phyloP scores from a whole-genome alignment of 31 red algal genomes.

The Endocladia muricata region DNA sequence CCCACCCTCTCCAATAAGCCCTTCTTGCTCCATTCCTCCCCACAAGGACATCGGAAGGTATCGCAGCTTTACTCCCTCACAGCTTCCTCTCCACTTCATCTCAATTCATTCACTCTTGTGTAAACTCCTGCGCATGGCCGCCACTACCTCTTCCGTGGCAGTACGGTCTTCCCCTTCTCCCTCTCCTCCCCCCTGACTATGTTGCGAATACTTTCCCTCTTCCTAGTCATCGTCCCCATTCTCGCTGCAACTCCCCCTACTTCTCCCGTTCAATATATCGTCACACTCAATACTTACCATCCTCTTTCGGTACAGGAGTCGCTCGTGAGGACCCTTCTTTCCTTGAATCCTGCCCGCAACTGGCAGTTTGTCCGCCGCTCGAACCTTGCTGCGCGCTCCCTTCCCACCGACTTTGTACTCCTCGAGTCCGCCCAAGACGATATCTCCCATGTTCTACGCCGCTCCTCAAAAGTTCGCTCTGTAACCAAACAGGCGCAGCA shows the following conservation, averaged over 20 bases:
- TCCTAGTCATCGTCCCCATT: background rate
- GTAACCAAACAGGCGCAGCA: slow-evolving; percentile 31
- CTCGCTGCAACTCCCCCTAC: background rate
- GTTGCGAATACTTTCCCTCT: background rate
- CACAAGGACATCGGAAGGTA: too few relatives aligned
- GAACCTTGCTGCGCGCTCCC: slow-evolving; percentile 20
- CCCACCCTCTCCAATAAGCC: too few relatives aligned
- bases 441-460: slow-evolving; percentile 7
- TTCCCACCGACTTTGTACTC: slow-evolving; percentile 76
- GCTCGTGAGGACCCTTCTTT: slow-evolving; percentile 19
- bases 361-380: slow-evolving; percentile 27
- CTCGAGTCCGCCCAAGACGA: slow-evolving; percentile 22
- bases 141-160: too few relatives aligned
- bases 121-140: too few relatives aligned
- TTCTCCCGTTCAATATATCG: slow-evolving; percentile 22
- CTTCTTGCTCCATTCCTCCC: too few relatives aligned
- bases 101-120: too few relatives aligned
- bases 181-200: background rate
- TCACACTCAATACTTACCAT: slow-evolving; percentile 52
- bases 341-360: slow-evolving; percentile 11
- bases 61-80: too few relatives aligned
- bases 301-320: slow-evolving; percentile 26
- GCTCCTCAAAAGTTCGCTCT: slow-evolving; percentile 24
- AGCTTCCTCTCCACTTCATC: too few relatives aligned
- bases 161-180: slow-evolving; percentile 1